Base-by-base conservation (phyloP, 768 basidiomycete genomes). In the Leccinum imitatum region DNA sequence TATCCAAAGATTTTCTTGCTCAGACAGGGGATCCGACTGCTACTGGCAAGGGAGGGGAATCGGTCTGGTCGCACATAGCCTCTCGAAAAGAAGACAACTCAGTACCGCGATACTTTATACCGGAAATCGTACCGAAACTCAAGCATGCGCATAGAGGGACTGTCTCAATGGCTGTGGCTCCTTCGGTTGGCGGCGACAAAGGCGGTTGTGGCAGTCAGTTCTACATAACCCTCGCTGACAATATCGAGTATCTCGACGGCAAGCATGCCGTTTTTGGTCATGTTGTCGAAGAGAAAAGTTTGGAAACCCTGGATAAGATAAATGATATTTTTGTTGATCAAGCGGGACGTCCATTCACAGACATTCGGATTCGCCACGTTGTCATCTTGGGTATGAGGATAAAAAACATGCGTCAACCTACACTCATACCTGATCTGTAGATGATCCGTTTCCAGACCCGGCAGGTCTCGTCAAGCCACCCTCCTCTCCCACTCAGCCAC, bases 21-120 rank as follows among this genome's bases (percentile, higher is more conserved):
- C 97, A 98, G 75, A 82, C 85, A 1, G 97, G 97, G n/a, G 97
- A 99, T 67, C 97, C 96, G 6, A 89, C 92, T 17, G 96, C 95
- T 7, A 91, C 92, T 2, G 96, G 97, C 19, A 93, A 87, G 31
- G 95, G 97, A 31, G 97, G 97, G 50, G 90, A 94, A 77, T 94
- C 87, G 3, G 80, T 96, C 67, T 90, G 87, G 83, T 94, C 94
- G 6, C 81, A 85, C 66, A 80, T 92, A 52, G 78, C 83, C 55
- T 82, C 87, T 7, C 75, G 80, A 64, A 64, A 59, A 44, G 69
- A 66, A n/a, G 61, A 57, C 21, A 33, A 69, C 58, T 57, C 67
- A 39, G 71, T 80, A 7, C 77, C 86, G n/a, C 87, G 95, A 27
- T 95, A 97, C 75, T 95, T 95, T 69, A 71, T 83, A n/a, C 95